Conservation (phyloP, 176 grass and related monocot genomes). For the Triticum monococcum region DNA sequence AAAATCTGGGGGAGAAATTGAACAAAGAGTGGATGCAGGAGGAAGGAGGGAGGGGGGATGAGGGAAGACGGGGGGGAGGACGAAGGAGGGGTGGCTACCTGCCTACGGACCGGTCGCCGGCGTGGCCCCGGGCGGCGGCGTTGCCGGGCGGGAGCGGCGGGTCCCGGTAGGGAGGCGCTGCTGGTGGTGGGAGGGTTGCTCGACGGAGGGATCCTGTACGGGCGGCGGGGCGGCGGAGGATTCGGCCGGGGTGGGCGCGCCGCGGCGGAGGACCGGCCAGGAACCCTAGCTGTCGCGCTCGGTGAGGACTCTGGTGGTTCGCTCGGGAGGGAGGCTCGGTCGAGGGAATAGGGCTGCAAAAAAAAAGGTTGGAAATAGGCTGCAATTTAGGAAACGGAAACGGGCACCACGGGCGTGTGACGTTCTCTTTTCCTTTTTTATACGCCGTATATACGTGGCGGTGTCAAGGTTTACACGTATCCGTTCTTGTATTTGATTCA, state of each 20-base stretch:
- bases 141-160: background rate
- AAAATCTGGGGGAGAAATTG: background rate
- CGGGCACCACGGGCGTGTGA: too few relatives aligned
- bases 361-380: background rate
- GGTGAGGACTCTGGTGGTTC: background rate
- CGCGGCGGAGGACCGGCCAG: background rate
- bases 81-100: background rate
- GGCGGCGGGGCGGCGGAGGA: too few relatives aligned
- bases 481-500: too few relatives aligned
- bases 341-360: background rate
- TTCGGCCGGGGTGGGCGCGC: background rate
- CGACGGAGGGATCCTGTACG: background rate
- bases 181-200: too few relatives aligned
- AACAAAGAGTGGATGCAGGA: background rate
- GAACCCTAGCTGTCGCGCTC: background rate
- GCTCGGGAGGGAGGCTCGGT: background rate
- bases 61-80: too few relatives aligned
- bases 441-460: too few relatives aligned
- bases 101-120: background rate
- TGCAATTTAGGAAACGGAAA: background rate
- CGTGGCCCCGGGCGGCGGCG: background rate
- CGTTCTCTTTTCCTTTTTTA: too few relatives aligned
- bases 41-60: background rate
- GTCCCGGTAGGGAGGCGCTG: background rate
- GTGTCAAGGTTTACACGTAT: too few relatives aligned